A percentile compares a stretch with the other conserved stretches of the same genome.
These are phyloP conservation scores for Penicillium janthinellum DNA, from an alignment of 2,329 filamentous ascomycete species.

Conservation along the genomic window DNA sequence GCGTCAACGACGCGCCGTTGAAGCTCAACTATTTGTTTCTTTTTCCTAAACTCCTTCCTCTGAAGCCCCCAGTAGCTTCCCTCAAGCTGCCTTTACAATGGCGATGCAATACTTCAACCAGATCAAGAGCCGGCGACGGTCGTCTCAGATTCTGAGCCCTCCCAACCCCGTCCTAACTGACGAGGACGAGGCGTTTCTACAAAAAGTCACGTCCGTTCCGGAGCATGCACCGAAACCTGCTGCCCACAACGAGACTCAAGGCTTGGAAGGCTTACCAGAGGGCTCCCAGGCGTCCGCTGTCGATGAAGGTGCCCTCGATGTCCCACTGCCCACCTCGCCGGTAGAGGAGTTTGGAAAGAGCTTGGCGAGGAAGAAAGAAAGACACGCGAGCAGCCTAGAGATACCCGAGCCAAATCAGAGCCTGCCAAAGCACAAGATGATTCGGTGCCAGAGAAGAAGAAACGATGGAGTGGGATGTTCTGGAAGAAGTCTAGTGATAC, in stretches of 20 bases:
- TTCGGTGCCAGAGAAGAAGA: slow-evolving; percentile 34
- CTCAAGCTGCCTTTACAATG: background rate
- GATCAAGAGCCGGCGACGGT: slow-evolving; percentile 43
- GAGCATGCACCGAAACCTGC: slow-evolving; percentile 22
- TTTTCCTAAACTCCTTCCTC: background rate
- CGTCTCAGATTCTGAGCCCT: slow-evolving; percentile 33
- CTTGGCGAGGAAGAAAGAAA: slow-evolving; percentile 37
- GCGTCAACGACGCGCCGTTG: slow-evolving; percentile 15
- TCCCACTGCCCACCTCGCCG: slow-evolving; percentile 55
- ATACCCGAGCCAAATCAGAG: slow-evolving; percentile 19
- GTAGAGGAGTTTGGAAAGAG: slow-evolving; percentile 42
- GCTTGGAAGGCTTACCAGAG: background rate
- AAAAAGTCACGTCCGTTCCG: slow-evolving; percentile 51
- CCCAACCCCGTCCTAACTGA: slow-evolving; percentile 56
- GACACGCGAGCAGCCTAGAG: slow-evolving; percentile 31
- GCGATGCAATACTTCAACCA: slow-evolving; percentile 48
- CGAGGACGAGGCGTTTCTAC: slow-evolving; percentile 63
- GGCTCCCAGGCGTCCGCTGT: slow-evolving; percentile 22
- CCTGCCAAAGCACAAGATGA: slow-evolving; percentile 22
- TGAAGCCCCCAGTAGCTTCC: background rate
- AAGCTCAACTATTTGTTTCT: slow-evolving; percentile 12
- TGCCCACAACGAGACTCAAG: slow-evolving; percentile 6
- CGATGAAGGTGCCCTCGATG: slow-evolving; percentile 50
- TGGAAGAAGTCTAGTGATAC: slow-evolving; percentile 39
- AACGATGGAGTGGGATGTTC: slow-evolving; percentile 43